Conservation (phyloP, 345 rosid genomes). For the Schrenkiella parvula region DNA sequence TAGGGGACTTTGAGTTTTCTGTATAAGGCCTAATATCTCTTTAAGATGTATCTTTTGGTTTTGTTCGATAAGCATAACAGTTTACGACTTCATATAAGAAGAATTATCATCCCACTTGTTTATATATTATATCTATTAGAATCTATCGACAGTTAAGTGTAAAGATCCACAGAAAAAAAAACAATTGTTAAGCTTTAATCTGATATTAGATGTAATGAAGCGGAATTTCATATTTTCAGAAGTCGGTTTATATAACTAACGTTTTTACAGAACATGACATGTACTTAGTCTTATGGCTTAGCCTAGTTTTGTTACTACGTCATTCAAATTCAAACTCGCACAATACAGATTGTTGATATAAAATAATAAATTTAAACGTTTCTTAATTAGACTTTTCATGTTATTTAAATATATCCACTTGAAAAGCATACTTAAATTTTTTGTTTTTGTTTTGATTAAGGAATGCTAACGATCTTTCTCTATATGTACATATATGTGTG, state of each 20-base stretch:
- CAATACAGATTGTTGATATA: neutral
- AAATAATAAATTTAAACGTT: neutral
- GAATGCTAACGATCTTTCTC: slow-evolving; percentile 15
- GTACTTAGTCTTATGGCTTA: neutral
- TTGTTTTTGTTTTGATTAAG: slow-evolving; percentile 16
- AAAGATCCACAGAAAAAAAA: too few species aligned
- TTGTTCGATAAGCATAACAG: too few species aligned
- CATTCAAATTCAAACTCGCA: neutral
- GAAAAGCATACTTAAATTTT: neutral
- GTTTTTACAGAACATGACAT: neutral
- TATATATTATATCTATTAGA: too few species aligned
- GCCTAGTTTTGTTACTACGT: neutral
- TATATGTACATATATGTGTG: neutral
- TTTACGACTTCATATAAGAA: neutral
- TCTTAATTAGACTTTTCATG: neutral
- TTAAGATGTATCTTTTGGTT: too few species aligned
- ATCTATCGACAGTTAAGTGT: too few species aligned
- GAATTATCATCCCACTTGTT: neutral
- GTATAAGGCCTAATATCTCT: neutral
- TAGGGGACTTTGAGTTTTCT: neutral
- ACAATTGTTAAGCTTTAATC: too few species aligned
- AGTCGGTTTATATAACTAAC: neutral
- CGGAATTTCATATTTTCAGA: neutral
- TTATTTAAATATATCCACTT: neutral
- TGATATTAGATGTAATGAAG: neutral